These are phyloP conservation scores for Fusarium phyllophilum DNA, from an alignment of 2,329 filamentous ascomycete species.

Conservation along the genomic window DNA sequence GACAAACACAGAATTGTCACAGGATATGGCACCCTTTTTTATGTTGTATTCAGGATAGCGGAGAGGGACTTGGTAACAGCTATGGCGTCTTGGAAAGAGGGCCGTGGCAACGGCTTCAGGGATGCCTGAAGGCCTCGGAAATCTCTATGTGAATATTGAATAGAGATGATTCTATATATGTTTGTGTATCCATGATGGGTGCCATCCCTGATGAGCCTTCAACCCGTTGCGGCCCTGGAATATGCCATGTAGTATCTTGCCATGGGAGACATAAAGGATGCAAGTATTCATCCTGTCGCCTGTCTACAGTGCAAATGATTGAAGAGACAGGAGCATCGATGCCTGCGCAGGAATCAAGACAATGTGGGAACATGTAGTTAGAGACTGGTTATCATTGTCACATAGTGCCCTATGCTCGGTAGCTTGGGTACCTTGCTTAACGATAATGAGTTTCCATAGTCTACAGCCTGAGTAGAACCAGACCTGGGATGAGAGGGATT, in stretches of 20 bases:
- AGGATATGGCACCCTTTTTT: slow-evolving; percentile 41
- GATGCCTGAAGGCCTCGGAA: slow-evolving; percentile 43
- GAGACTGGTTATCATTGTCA: background rate
- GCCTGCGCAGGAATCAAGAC: background rate
- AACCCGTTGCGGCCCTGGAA: background rate
- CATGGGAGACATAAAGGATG: background rate
- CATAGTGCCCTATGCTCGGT: background rate
- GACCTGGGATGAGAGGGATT: background rate
- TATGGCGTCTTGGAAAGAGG: slow-evolving; percentile 45
- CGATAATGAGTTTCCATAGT: background rate
- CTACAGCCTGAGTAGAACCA: background rate
- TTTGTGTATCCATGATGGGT: background rate
- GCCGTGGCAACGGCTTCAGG: slow-evolving; percentile 44
- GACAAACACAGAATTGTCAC: slow-evolving; percentile 32
- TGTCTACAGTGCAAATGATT: background rate
- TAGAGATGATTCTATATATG: slow-evolving; percentile 41
- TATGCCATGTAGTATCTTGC: background rate
- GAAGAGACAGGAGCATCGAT: background rate
- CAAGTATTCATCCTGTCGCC: background rate
- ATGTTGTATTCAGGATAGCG: slow-evolving; percentile 35
- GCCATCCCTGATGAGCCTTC: background rate
- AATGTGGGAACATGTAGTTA: background rate
- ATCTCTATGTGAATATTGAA: slow-evolving; percentile 42
- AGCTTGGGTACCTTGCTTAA: background rate
- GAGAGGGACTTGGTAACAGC: slow-evolving; percentile 40